Evolutionary conservation across 257 asterid species (phyloP).

Genomic region (Marsdenia floribunda): DNA sequence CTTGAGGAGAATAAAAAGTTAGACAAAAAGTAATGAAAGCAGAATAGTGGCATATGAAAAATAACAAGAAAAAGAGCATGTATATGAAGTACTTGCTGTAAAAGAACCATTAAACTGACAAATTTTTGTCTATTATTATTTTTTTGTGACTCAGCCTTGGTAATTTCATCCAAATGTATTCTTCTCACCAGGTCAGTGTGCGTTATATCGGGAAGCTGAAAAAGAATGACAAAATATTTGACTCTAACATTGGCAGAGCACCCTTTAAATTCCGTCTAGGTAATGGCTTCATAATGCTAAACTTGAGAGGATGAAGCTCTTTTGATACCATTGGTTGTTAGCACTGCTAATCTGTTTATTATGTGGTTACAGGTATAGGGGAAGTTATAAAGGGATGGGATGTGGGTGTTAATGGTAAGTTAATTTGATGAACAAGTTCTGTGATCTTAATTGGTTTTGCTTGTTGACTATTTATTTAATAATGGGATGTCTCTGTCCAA

Average conservation of each 20-base stretch:
- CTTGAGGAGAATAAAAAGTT: neutral
- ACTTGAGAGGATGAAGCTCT: neutral
- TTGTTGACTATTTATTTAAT: neutral
- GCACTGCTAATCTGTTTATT: slow-evolving; percentile 17
- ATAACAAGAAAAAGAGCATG: neutral
- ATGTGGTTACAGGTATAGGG: slow-evolving; percentile 64
- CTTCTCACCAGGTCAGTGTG: slow-evolving; percentile 56
- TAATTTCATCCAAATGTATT: neutral
- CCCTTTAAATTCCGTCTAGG: slow-evolving; percentile 92
- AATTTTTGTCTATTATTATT: neutral
- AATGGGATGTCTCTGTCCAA: slow-evolving; percentile 9
- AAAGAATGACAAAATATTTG: slow-evolving; percentile 66
- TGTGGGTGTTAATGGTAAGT: slow-evolving; percentile 85
- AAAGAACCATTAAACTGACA: neutral
- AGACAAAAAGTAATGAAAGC: neutral
- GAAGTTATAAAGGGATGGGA: slow-evolving; percentile 98
- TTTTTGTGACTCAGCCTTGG: neutral
- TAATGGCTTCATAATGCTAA: slow-evolving; percentile 19
- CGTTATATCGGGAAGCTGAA: slow-evolving; percentile 75
- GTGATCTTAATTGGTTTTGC: slow-evolving; percentile 2
- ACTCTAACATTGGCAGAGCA: slow-evolving; percentile 67
- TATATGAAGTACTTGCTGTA: neutral
- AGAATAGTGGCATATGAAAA: neutral
- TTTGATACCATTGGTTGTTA: neutral
- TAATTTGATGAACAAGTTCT: slow-evolving; percentile 1